Percentiles rank a stretch among this genome's conserved stretches.
Evolutionary conservation across 2,329 filamentous ascomycete genomes (phyloP).

Genomic region (Blumeria hordei): DNA sequence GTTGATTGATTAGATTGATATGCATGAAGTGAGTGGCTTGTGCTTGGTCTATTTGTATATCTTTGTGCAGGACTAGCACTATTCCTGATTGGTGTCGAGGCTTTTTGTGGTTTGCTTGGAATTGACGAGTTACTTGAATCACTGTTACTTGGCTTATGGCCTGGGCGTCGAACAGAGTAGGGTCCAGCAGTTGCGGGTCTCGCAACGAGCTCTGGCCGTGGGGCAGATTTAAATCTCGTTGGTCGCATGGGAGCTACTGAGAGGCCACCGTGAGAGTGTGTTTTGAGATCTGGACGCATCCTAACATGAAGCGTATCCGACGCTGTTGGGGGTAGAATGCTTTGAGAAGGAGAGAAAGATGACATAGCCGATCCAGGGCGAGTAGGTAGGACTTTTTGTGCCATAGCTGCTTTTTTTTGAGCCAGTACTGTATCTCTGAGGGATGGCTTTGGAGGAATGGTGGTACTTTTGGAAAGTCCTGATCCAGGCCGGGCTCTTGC

Average conservation of each 20-base stretch:
- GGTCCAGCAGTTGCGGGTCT: slow-evolving; percentile 40
- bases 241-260: slow-evolving; percentile 40
- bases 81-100: slow-evolving; percentile 24
- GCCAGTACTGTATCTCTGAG: slow-evolving; percentile 67
- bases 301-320: slow-evolving; percentile 17
- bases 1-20: slow-evolving; percentile 16
- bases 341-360: slow-evolving; percentile 27
- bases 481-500: slow-evolving; percentile 27
- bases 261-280: slow-evolving; percentile 26
- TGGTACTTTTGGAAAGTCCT: slow-evolving; percentile 38
- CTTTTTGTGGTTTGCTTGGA: slow-evolving; percentile 19
- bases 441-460: slow-evolving; percentile 32
- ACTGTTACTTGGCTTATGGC: slow-evolving; percentile 11
- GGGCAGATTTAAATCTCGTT: slow-evolving; percentile 19
- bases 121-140: slow-evolving; percentile 14
- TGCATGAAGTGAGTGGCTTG: slow-evolving; percentile 15
- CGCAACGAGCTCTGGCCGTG: slow-evolving; percentile 28
- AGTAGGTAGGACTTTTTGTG: slow-evolving; percentile 26
- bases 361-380: slow-evolving; percentile 41
- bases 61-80: slow-evolving; percentile 18
- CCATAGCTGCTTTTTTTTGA: slow-evolving; percentile 40
- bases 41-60: slow-evolving; percentile 12
- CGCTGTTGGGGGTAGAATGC: slow-evolving; percentile 13
- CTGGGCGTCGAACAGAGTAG: slow-evolving; percentile 30
- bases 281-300: slow-evolving; percentile 19